These are phyloP conservation scores for Pleurotus ostreatus DNA, from an alignment of 768 basidiomycete species.

Conservation along the genomic window DNA sequence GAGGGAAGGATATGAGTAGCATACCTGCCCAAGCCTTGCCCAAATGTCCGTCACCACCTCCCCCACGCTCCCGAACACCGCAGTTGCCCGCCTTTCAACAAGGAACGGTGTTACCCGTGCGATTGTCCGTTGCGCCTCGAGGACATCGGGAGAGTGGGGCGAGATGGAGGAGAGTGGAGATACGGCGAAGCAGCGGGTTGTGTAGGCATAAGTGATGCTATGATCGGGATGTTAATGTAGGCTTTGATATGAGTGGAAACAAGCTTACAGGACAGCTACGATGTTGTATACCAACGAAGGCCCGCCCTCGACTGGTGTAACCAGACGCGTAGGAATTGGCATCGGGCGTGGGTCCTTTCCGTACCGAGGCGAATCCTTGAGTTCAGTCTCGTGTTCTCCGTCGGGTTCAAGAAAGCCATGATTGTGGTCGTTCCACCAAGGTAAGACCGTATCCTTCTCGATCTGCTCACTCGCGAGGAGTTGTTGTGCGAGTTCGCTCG, in stretches of 20 bases:
- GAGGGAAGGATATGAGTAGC: constrained; percentile 12
- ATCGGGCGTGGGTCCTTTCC: constrained; percentile 42
- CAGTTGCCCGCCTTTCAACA: constrained; percentile 51
- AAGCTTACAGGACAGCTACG: constrained; percentile 59
- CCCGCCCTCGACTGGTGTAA: constrained; percentile 31
- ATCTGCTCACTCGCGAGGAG: constrained; percentile 59
- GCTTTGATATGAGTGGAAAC: not conserved
- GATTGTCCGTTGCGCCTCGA: constrained; percentile 45
- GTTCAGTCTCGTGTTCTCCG: constrained; percentile 6
- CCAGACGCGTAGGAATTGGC: constrained; percentile 38
- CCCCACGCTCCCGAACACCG: constrained; percentile 45
- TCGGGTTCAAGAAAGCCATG: constrained; percentile 5
- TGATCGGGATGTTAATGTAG: constrained; percentile 4
- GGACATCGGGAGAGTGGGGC: constrained; percentile 36
- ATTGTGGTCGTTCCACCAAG: constrained; percentile 67
- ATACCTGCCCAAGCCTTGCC: constrained; percentile 59
- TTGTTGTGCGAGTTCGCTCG: constrained; percentile 53
- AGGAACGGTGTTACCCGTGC: constrained; percentile 62
- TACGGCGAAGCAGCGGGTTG: constrained; percentile 55
- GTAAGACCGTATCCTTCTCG: constrained; percentile 40
- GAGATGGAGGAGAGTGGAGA: constrained; percentile 50
- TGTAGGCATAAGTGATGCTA: constrained; percentile 69
- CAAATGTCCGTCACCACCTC: constrained; percentile 59
- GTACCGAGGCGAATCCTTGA: constrained; percentile 12
- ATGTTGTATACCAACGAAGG: constrained; percentile 65